Conservation (phyloP, 176 grass and related monocot genomes). For the Rhynchospora pubera region DNA sequence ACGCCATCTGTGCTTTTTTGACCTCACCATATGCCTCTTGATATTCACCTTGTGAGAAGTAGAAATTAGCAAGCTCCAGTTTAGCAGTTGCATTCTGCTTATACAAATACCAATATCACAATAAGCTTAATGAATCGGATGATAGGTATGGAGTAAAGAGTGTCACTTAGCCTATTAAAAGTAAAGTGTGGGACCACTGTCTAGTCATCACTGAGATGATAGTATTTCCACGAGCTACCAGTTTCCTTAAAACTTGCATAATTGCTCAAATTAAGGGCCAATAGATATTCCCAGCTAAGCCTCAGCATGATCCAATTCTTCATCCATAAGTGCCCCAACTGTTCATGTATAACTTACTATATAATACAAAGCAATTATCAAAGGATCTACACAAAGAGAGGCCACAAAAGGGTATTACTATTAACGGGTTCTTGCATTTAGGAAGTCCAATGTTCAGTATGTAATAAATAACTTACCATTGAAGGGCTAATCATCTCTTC, state of each 20-base stretch:
- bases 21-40: neutral
- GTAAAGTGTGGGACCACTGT: neutral
- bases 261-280: neutral
- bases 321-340: neutral
- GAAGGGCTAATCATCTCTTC: neutral
- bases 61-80: conserved; percentile 15
- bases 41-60: conserved; percentile 12
- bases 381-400: neutral
- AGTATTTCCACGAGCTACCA: neutral
- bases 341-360: neutral
- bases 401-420: neutral
- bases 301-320: neutral
- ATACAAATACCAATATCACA: neutral
- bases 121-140: neutral
- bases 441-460: neutral
- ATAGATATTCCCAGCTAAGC: neutral
- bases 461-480: neutral
- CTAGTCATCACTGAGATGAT: neutral
- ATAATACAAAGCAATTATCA: neutral
- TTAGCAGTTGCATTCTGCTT: conserved; percentile 14
- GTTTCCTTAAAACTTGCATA: neutral
- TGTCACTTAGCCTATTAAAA: neutral
- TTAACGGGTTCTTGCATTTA: neutral
- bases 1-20: conserved; percentile 2
- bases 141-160: neutral